Conservation (phyloP, 2,329 filamentous ascomycete genomes). For the Epichloe uncinata region DNA sequence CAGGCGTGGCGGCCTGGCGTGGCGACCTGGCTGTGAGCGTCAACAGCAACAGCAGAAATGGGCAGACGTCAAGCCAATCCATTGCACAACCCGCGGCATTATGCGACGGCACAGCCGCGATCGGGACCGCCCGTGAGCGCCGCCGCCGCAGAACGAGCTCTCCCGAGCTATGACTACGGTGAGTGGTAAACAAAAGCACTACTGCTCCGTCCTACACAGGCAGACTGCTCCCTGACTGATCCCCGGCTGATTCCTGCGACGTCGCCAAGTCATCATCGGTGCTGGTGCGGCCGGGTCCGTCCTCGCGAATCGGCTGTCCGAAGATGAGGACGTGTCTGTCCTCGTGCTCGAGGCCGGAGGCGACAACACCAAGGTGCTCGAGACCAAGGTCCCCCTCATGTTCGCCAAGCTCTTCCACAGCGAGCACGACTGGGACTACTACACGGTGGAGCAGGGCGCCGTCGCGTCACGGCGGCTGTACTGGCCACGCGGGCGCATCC, state of each 20-base stretch:
- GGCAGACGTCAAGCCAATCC: conserved; percentile 3
- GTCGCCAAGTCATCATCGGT: conserved; percentile 13
- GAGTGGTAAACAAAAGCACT: neutral
- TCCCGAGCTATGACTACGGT: conserved; percentile 6
- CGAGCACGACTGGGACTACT: conserved; percentile 14
- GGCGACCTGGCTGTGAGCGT: no score
- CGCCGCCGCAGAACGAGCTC: conserved; percentile 1
- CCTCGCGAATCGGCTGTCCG: conserved; percentile 16
- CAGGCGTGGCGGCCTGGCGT: no score
- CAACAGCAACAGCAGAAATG: neutral
- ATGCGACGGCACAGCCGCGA: neutral
- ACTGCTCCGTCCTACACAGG: no score
- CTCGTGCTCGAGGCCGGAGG: conserved; percentile 10
- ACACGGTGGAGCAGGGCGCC: conserved; percentile 10
- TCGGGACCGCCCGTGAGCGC: conserved; percentile 4
- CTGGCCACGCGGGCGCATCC: conserved; percentile 12
- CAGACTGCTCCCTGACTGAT: neutral
- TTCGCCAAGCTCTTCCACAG: conserved; percentile 10
- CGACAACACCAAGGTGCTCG: conserved; percentile 8
- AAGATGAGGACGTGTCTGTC: conserved; percentile 11
- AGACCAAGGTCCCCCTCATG: conserved; percentile 9
- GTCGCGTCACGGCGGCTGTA: conserved; percentile 11
- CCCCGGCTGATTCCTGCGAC: neutral
- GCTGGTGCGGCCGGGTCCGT: conserved; percentile 18
- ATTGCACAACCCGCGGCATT: conserved; percentile 4